Conservation (phyloP, 2,329 filamentous ascomycete species). For the Trichoderma pleuroti region DNA sequence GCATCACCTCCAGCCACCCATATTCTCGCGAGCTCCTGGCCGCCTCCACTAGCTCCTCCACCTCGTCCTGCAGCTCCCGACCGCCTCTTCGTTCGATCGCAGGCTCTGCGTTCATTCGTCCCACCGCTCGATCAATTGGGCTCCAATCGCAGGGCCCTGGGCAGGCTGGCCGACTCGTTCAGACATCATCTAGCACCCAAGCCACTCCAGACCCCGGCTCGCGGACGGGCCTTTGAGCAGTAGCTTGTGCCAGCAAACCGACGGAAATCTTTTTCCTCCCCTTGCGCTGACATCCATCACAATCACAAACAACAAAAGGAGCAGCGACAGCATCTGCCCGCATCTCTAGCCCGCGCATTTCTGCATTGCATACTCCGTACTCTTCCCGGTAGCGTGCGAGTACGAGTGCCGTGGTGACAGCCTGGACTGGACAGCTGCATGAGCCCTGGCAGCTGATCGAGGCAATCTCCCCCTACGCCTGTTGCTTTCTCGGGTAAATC, state of each 20-base stretch:
- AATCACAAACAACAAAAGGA: background rate
- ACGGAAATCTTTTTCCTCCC: slow-evolving; percentile 9
- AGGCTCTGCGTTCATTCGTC: slow-evolving; percentile 8
- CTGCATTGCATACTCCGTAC: slow-evolving; percentile 1
- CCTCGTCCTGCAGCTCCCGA: slow-evolving; percentile 20
- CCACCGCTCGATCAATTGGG: slow-evolving; percentile 5
- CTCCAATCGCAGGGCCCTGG: slow-evolving; percentile 12
- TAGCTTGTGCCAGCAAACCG: slow-evolving; percentile 16
- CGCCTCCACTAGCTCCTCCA: slow-evolving; percentile 20
- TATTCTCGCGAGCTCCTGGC: slow-evolving; percentile 11
- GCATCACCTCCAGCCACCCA: slow-evolving; percentile 19
- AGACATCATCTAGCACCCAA: background rate
- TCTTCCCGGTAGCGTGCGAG: background rate
- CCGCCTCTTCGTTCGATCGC: slow-evolving; percentile 18
- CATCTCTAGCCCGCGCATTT: slow-evolving; percentile 1
- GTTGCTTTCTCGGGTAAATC: background rate
- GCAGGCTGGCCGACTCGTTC: background rate
- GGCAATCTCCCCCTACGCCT: background rate
- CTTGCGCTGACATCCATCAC: background rate
- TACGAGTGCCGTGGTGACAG: background rate
- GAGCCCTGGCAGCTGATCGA: background rate
- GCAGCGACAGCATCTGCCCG: background rate
- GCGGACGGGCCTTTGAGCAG: slow-evolving; percentile 4
- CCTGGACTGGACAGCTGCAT: background rate
- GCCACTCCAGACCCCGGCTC: slow-evolving; percentile 14